phyloP scores from a whole-genome alignment of 148 eudicot species.

The Nyssa sinensis region DNA sequence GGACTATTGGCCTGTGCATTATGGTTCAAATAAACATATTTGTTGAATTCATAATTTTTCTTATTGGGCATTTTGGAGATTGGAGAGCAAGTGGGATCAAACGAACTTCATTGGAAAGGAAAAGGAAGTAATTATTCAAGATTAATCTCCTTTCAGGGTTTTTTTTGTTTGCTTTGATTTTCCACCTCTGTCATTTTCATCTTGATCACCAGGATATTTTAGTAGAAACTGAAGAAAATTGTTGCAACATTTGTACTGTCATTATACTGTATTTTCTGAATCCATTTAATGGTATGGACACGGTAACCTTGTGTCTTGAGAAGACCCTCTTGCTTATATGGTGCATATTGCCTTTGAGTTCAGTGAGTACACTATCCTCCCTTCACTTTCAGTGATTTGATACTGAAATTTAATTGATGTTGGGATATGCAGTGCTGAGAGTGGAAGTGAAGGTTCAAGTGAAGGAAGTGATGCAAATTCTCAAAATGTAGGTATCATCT shows the following conservation, averaged over 20 bases:
- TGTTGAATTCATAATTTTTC: neutral
- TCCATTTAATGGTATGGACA: neutral
- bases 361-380: neutral
- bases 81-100: neutral
- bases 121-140: neutral
- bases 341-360: neutral
- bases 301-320: neutral
- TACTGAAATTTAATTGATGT: constrained; percentile 1
- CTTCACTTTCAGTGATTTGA: neutral
- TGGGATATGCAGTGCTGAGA: constrained; percentile 70
- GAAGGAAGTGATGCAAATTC: constrained; percentile 97
- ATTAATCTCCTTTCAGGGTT: neutral
- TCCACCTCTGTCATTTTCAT: neutral
- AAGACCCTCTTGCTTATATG: constrained; percentile 6
- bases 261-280: neutral
- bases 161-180: too few species aligned
- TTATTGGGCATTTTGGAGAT: neutral
- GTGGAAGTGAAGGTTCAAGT: constrained; percentile 92
- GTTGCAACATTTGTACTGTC: neutral
- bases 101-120: neutral
- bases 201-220: neutral
- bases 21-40: neutral
- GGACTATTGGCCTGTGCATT: neutral
- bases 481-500: constrained; percentile 79
- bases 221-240: neutral